Conservation (phyloP, 768 basidiomycete genomes). For the Kondoa subrosea region DNA sequence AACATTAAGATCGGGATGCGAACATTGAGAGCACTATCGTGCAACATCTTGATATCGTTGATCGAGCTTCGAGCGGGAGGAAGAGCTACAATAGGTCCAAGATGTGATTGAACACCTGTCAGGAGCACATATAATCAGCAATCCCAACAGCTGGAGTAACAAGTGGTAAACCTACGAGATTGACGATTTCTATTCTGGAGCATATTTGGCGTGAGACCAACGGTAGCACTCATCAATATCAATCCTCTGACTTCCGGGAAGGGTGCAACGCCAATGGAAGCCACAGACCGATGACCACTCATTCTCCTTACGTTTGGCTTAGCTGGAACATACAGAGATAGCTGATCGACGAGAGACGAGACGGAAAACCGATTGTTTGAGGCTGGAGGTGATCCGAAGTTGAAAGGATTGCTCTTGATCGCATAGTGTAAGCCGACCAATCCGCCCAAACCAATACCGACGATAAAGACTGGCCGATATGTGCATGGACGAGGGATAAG, state of each 20-base stretch:
- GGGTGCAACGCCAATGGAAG: constrained; percentile 1
- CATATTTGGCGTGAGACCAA: not conserved
- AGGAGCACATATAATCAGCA: not conserved
- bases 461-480: not conserved
- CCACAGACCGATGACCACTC: not conserved
- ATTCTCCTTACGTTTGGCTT: not conserved
- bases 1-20: not conserved
- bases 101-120: not conserved
- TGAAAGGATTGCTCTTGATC: not conserved
- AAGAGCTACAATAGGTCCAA: not conserved
- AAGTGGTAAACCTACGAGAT: not conserved
- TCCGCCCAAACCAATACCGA: constrained; percentile 7
- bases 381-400: not conserved
- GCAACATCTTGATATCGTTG: not conserved
- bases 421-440: constrained; percentile 7
- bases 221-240: not conserved
- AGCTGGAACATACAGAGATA: not conserved
- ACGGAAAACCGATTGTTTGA: not conserved
- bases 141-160: not conserved
- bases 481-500: not conserved
- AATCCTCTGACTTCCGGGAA: not conserved
- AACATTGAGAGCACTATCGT: not conserved
- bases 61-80: not conserved
- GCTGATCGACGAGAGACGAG: not conserved
- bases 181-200: not conserved